phyloP scores from a whole-genome alignment of 495 filamentous ascomycete genomes.

The Neurospora sp. region DNA sequence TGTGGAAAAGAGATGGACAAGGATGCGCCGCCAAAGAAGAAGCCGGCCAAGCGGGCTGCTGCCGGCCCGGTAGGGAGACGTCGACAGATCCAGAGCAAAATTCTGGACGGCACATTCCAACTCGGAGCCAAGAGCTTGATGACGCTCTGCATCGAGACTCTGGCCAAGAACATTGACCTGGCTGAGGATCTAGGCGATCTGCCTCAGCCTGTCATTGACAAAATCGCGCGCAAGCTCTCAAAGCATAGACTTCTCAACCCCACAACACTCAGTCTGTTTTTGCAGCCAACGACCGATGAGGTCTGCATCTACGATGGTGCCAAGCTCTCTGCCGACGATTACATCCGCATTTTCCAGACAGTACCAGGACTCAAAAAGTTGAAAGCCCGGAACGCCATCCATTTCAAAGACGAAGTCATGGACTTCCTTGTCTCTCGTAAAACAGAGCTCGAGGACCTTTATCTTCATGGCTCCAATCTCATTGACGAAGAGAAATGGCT shows the following conservation, averaged over 20 bases:
- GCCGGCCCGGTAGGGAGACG: conserved; percentile 40
- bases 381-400: conserved; percentile 68
- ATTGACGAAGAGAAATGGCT: conserved; percentile 63
- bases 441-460: conserved; percentile 50
- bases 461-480: conserved; percentile 68
- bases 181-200: conserved; percentile 79
- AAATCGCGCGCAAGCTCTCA: conserved; percentile 70
- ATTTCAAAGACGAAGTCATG: conserved; percentile 74
- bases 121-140: conserved; percentile 63
- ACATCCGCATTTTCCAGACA: conserved; percentile 67
- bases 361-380: conserved; percentile 57
- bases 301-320: conserved; percentile 75
- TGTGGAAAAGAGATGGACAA: conserved; percentile 72
- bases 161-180: conserved; percentile 71
- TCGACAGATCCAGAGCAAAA: conserved; percentile 64
- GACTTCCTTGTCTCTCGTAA: conserved; percentile 67
- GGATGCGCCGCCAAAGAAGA: conserved; percentile 52
- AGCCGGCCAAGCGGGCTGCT: conserved; percentile 28
- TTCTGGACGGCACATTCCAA: conserved; percentile 61
- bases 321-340: conserved; percentile 64
- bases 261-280: conserved; percentile 62
- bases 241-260: conserved; percentile 65
- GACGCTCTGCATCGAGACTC: conserved; percentile 74
- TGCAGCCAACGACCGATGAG: conserved; percentile 53
- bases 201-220: conserved; percentile 54